These are phyloP conservation scores for Fusarium torulosum DNA, from an alignment of 2,329 filamentous ascomycete genomes.

Conservation along the genomic window DNA sequence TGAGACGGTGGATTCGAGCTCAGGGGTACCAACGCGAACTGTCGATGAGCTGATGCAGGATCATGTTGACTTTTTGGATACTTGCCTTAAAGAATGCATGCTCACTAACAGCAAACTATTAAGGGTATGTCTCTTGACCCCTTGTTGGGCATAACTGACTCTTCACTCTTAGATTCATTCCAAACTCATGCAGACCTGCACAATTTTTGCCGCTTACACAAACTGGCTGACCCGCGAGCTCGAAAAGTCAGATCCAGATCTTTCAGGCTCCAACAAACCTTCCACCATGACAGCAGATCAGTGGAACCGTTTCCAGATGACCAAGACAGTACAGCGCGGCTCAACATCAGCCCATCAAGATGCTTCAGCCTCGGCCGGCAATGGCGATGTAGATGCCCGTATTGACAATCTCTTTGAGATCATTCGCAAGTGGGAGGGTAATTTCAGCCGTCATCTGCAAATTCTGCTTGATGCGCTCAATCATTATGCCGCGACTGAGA, in stretches of 20 bases:
- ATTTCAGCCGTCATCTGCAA: constrained; percentile 92
- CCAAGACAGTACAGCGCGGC: constrained; percentile 58
- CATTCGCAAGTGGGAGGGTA: constrained; percentile 90
- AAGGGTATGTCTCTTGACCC: constrained; percentile 69
- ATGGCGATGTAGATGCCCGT: constrained; percentile 57
- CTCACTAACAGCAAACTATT: constrained; percentile 95
- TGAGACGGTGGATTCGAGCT: constrained; percentile 49
- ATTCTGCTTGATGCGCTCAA: constrained; percentile 95
- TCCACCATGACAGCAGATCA: constrained; percentile 70
- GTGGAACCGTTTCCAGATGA: constrained; percentile 69
- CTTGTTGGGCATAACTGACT: constrained; percentile 26
- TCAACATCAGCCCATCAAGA: constrained; percentile 51
- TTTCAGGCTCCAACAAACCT: constrained; percentile 71
- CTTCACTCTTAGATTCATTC: constrained; percentile 81
- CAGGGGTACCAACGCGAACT: constrained; percentile 68
- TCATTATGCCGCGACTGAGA: constrained; percentile 97
- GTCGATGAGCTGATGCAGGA: constrained; percentile 99
- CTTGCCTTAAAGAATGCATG: constrained; percentile 99
- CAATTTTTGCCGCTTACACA: constrained; percentile 91
- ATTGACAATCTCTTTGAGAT: constrained; percentile 87
- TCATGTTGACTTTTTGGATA: constrained; percentile 97
- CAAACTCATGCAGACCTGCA: constrained; percentile 96
- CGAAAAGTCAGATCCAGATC: constrained; percentile 83
- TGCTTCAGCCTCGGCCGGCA: constrained; percentile 54
- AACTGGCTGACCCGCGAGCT: constrained; percentile 87